phyloP scores from a whole-genome alignment of 2,329 filamentous ascomycete species.

The Scolecobasidium constrictum region DNA sequence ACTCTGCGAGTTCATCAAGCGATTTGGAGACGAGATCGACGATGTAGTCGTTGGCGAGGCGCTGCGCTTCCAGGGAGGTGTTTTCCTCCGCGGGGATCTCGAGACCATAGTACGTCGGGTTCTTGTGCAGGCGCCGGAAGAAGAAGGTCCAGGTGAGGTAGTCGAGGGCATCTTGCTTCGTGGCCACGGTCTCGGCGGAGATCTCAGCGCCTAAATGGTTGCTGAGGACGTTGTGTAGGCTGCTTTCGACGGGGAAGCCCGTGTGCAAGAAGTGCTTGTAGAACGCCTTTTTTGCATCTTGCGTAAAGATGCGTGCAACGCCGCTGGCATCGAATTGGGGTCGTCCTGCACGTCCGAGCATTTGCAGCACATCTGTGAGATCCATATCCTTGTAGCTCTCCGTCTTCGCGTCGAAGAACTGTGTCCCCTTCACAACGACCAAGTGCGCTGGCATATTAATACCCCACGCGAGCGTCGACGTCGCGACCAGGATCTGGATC shows the following conservation, averaged over 20 bases:
- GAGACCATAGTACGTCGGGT: slow-evolving; percentile 93
- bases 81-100: slow-evolving; percentile 90
- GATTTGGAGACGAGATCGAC: slow-evolving; percentile 83
- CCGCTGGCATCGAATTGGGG: slow-evolving; percentile 95
- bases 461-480: slow-evolving; percentile 94
- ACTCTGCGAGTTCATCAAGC: slow-evolving; percentile 68
- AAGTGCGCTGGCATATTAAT: slow-evolving; percentile 95
- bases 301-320: slow-evolving; percentile 93
- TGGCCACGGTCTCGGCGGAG: slow-evolving; percentile 81
- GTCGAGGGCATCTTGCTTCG: slow-evolving; percentile 93
- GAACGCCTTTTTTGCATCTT: slow-evolving; percentile 96
- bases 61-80: slow-evolving; percentile 74
- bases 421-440: slow-evolving; percentile 95
- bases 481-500: slow-evolving; percentile 92
- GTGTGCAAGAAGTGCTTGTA: slow-evolving; percentile 99
- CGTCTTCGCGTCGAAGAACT: slow-evolving; percentile 95
- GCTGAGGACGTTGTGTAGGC: slow-evolving; percentile 88
- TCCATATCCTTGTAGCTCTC: slow-evolving; percentile 99
- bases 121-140: slow-evolving; percentile 94
- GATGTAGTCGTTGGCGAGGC: slow-evolving; percentile 89
- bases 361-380: slow-evolving; percentile 91
- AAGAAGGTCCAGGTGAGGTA: slow-evolving; percentile 99
- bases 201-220: slow-evolving; percentile 95
- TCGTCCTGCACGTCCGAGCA: slow-evolving; percentile 89
- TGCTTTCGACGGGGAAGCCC: slow-evolving; percentile 94